A percentile compares a stretch with the other conserved stretches of the same genome.
phyloP scores from a whole-genome alignment of 352 stramenopile species.

The Phytopythium boreale region DNA sequence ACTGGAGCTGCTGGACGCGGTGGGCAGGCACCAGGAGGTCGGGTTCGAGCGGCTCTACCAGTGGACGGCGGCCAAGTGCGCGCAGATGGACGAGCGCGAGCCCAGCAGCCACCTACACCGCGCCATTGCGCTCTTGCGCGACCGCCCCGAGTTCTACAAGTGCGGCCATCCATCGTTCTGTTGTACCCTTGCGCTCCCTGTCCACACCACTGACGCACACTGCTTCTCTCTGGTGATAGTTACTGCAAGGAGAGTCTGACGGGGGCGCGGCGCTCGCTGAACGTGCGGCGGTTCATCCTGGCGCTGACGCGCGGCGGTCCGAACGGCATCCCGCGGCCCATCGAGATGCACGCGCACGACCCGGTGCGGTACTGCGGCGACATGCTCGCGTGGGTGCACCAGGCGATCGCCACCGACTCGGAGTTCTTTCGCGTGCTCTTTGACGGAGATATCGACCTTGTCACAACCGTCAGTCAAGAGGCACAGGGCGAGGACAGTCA shows the following conservation, averaged over 20 bases:
- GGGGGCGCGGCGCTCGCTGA: slow-evolving; percentile 40
- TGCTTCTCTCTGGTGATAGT: slow-evolving; percentile 23
- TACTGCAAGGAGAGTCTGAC: slow-evolving; percentile 83
- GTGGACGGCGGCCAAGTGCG: slow-evolving; percentile 84
- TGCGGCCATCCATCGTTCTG: slow-evolving; percentile 19
- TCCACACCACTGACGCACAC: too few species aligned
- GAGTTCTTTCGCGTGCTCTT: slow-evolving; percentile 83
- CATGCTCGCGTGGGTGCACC: slow-evolving; percentile 89
- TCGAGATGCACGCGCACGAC: slow-evolving; percentile 88
- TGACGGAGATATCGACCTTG: slow-evolving; percentile 48
- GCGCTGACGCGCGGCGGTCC: slow-evolving; percentile 70
- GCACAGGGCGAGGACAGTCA: neutral
- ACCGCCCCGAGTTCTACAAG: slow-evolving; percentile 78
- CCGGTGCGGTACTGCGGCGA: slow-evolving; percentile 85
- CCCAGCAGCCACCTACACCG: slow-evolving; percentile 61
- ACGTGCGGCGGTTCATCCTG: slow-evolving; percentile 73
- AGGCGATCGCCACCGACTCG: slow-evolving; percentile 73
- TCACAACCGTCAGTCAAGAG: neutral
- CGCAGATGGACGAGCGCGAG: slow-evolving; percentile 53
- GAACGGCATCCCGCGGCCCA: slow-evolving; percentile 73
- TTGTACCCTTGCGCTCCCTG: too few species aligned
- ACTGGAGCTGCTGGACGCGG: slow-evolving; percentile 84
- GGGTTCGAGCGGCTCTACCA: slow-evolving; percentile 86
- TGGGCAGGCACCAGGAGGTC: slow-evolving; percentile 80
- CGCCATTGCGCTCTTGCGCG: slow-evolving; percentile 59